Conservation (phyloP, 1,284 basidiomycete species). For the Marasmius fiardii region DNA sequence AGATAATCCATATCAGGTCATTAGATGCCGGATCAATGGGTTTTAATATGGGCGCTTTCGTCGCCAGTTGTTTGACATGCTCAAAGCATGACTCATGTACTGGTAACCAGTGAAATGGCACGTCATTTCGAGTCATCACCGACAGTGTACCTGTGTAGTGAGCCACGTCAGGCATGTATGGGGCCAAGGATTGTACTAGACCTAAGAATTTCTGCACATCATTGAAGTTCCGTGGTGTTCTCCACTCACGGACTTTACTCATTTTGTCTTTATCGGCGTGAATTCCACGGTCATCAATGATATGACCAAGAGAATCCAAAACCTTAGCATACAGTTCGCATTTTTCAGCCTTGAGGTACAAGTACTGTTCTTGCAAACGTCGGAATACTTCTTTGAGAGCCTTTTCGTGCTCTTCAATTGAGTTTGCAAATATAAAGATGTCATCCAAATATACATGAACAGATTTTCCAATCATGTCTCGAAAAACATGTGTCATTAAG, state of each 20-base stretch:
- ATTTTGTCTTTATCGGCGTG: conserved; percentile 24
- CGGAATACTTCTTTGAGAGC: conserved; percentile 17
- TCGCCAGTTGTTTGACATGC: conserved; percentile 9
- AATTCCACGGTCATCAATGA: conserved; percentile 25
- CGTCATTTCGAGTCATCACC: conserved; percentile 13
- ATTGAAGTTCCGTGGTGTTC: conserved; percentile 26
- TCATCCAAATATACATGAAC: background rate
- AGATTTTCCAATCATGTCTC: conserved; percentile 19
- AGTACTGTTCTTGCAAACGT: conserved; percentile 12
- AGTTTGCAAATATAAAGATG: background rate
- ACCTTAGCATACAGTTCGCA: conserved; percentile 26
- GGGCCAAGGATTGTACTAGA: conserved; percentile 35
- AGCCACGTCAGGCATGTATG: conserved; percentile 34
- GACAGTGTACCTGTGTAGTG: conserved; percentile 22
- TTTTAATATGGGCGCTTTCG: conserved; percentile 9
- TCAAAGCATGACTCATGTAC: conserved; percentile 13
- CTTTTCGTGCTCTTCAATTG: conserved; percentile 22
- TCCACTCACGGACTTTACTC: conserved; percentile 25
- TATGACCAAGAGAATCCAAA: conserved; percentile 29
- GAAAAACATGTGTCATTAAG: conserved; percentile 23
- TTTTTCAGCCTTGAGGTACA: conserved; percentile 27
- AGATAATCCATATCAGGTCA: conserved; percentile 23
- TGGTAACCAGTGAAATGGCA: conserved; percentile 13
- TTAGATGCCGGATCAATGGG: conserved; percentile 3
- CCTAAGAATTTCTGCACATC: conserved; percentile 40